Evolutionary conservation across 257 asterid species (phyloP), one percentile per base, ranked within the genome.

Genomic region (Solanum etuberosum): DNA sequence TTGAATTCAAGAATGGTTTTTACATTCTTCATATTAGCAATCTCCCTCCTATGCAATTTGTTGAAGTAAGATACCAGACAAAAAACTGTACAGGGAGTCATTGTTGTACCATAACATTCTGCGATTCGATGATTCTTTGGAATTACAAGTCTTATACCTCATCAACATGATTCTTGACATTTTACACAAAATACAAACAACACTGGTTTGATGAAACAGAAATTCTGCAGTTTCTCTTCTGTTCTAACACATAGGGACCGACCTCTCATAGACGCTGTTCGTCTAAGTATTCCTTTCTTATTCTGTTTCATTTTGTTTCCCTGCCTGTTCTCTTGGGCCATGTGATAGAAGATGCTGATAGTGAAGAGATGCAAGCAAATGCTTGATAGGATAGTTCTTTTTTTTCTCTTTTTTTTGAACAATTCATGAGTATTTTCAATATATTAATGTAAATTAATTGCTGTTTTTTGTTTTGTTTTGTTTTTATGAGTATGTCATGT

Each of bases 11-110:
- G 89, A 77, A 89, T 87, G 63, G 29, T 89, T 87, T 77, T 94
- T 43, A 86, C 73, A n/a, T 88, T 90, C 89, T 70, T 94, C 38
- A 70, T 93, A 82, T 88, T 92, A 70, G 88, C 91, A 34, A 88
- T 70, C 87, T 40, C 88, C 82, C 77, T 88, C 73, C 80, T 89
- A 85, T 54, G 48, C 90, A 89, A 74, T 85, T 88, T 92, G 86
- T 88, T 92, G 88, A 87, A 72, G 87, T 91, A 89, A 90, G 59
- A 48, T 86, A 27, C 38, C 63, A n/a, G 71, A n/a, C 32, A 72
- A 80, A 76, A 51, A 81, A 59, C 27, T 70, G 48, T 71, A 48
- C 37, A 68, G 40, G 46, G 65, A 71, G 82, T 42, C 68, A 46
- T 31, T 34, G 48, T 71, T 85, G 68, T 70, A 9, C 67, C 54